Evolutionary conservation across 495 filamentous ascomycete species (phyloP).

Genomic region (Aspergillus egyptiacus): DNA sequence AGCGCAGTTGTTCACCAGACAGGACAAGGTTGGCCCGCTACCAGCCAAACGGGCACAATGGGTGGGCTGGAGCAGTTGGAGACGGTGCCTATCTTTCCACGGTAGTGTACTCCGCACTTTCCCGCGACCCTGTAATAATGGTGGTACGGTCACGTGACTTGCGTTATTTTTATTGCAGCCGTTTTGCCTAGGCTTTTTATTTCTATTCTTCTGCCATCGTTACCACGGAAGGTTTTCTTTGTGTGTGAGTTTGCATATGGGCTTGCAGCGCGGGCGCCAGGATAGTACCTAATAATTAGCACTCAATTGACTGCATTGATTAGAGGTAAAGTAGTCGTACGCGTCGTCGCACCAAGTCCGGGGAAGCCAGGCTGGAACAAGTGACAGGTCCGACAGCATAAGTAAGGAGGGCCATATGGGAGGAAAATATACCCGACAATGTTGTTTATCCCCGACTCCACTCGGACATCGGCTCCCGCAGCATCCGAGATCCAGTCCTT

Average conservation of each 20-base stretch:
- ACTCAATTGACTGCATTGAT: no score
- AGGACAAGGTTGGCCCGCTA: constrained; percentile 78
- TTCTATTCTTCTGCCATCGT: background rate
- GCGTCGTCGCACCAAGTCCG: no score
- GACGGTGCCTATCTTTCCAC: constrained; percentile 80
- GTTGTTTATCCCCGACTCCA: constrained; percentile 8
- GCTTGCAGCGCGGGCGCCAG: constrained; percentile 5
- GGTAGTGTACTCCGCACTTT: constrained; percentile 46
- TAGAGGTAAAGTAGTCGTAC: no score
- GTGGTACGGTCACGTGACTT: background rate
- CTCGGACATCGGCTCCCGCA: constrained; percentile 19
- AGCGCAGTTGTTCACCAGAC: constrained; percentile 79
- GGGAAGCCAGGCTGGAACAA: no score
- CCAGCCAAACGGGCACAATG: constrained; percentile 64
- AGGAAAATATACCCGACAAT: constrained; percentile 12
- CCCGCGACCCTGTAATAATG: constrained; percentile 14
- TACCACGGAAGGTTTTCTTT: no score
- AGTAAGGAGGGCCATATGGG: constrained; percentile 13
- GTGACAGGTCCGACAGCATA: constrained; percentile 9
- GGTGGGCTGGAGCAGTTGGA: constrained; percentile 75
- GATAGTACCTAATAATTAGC: no score
- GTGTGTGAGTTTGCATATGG: background rate
- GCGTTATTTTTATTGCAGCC: background rate
- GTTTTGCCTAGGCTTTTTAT: background rate
- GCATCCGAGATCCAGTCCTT: constrained; percentile 20